A percentile compares a stretch with the other conserved stretches of the same genome.
Evolutionary conservation across 495 filamentous ascomycete genomes (phyloP).

Genomic region (Penicillium simplicissimum): DNA sequence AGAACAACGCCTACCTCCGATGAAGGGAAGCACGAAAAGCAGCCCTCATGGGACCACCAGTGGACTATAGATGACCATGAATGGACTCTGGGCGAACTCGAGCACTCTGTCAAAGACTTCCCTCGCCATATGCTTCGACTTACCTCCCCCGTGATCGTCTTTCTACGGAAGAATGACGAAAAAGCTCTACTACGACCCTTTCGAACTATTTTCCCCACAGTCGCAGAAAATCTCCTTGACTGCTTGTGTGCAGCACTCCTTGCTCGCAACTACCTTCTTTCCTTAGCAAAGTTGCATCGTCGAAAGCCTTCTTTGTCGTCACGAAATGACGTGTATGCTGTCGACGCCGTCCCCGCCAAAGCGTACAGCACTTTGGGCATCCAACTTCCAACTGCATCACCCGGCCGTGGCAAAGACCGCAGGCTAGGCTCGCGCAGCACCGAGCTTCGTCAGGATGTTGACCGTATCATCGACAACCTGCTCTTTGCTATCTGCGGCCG

Average conservation of each 20-base stretch:
- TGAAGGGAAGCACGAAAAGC: constrained; percentile 34
- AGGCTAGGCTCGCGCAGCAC: constrained; percentile 33
- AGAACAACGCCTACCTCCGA: constrained; percentile 30
- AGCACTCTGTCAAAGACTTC: constrained; percentile 44
- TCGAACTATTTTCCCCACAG: constrained; percentile 57
- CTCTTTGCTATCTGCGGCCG: constrained; percentile 43
- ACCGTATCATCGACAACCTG: constrained; percentile 44
- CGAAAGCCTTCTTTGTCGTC: constrained; percentile 24
- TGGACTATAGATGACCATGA: constrained; percentile 50
- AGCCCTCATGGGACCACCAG: constrained; percentile 40
- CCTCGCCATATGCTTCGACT: constrained; percentile 45
- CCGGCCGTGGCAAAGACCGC: constrained; percentile 34
- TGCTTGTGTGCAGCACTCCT: constrained; percentile 65
- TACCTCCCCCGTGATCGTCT: constrained; percentile 49
- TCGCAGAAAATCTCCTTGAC: constrained; percentile 56
- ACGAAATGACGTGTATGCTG: constrained; percentile 25
- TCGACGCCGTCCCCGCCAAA: constrained; percentile 41
- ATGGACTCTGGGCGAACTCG: constrained; percentile 49
- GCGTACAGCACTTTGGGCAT: constrained; percentile 39
- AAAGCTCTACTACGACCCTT: constrained; percentile 46
- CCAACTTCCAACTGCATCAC: constrained; percentile 30
- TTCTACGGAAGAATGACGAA: constrained; percentile 43
- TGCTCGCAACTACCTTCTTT: constrained; percentile 61
- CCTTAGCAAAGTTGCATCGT: constrained; percentile 32
- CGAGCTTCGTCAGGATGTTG: constrained; percentile 39